phyloP scores from a whole-genome alignment of 306 rosid genomes.

The Begonia fuchsioides region DNA sequence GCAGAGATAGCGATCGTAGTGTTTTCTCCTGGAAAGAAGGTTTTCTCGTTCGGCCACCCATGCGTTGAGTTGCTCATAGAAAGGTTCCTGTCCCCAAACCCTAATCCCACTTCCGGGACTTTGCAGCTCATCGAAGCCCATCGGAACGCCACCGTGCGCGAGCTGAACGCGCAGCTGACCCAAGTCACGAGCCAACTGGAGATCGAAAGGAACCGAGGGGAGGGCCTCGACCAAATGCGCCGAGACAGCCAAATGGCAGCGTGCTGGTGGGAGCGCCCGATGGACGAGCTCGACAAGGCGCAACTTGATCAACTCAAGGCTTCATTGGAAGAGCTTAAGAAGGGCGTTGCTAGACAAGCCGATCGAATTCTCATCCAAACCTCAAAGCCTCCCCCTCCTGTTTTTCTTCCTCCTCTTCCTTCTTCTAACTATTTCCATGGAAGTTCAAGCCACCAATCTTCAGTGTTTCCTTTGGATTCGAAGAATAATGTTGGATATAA shows the following conservation, averaged over 20 bases:
- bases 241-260: slow-evolving; percentile 7
- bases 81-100: slow-evolving; percentile 13
- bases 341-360: slow-evolving; percentile 17
- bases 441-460: background rate
- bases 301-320: slow-evolving; percentile 14
- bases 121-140: no score
- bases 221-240: slow-evolving; percentile 4
- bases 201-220: slow-evolving; percentile 14
- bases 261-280: slow-evolving; percentile 13
- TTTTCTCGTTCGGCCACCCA: slow-evolving; percentile 45
- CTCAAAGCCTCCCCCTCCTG: background rate
- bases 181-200: slow-evolving; percentile 13
- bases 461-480: background rate
- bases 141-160: slow-evolving; percentile 12
- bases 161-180: slow-evolving; percentile 16
- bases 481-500: background rate
- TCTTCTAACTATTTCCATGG: background rate
- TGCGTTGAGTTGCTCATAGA: slow-evolving; percentile 19
- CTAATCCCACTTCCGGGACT: slow-evolving; percentile 11
- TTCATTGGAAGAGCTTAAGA: slow-evolving; percentile 19
- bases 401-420: background rate
- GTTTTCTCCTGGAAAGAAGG: no score
- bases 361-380: slow-evolving; percentile 18
- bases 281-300: slow-evolving; percentile 10
- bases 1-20: slow-evolving; percentile 35